Evolutionary conservation across 768 basidiomycete species (phyloP), one percentile per base, ranked within the genome.

Genomic region (Hypholoma fasciculare): DNA sequence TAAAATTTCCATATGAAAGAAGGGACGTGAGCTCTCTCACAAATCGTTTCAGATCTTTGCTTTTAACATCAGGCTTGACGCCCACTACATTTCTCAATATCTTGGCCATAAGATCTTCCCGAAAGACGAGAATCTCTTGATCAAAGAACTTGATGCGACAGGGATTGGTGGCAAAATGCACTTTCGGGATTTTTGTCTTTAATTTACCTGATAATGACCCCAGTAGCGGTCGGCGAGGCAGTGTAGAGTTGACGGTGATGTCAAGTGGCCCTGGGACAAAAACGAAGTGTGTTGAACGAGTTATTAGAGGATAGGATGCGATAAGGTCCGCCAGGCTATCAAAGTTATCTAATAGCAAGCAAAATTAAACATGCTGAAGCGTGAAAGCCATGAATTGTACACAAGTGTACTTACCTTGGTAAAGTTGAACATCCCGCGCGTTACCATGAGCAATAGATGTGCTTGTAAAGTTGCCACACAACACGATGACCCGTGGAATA

Each of bases 391-490:
- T 14, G 23, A 16, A 42, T 9, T 27, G 42, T 55, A 34, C 43
- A 16, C 9, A 36, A 19, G 12, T 9, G 47, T 3, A 55, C 61
- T 37, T 61, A 90, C 96, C 95, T 75, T 94, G 90, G 70, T 98
- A 99, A 67, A 83, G 77, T 63, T 90, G 85, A 36, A 96, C 79
- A 67, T 88, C 92, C 62, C 87, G 82, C 52, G 81, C 88, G 69
- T 83, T 92, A 19, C 91, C 93, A 69, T 90, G 86, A 26, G 83
- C 78, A 59, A 94, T 86, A 6, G 93, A 89, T 61, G 82, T 84
- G 62, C 89, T 93, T 2, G 90, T 90, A 70, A 98, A 99, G 72
- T 97, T 97, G 0, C 97, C 97, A 62, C 97, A 99, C 40, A 98
- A 78, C 23, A 98, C 83, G 60, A 98, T 90, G 12, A 94, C 80